These are phyloP conservation scores for Liquidambar formosana DNA, from an alignment of 164 flowering plant genomes.

Conservation along the genomic window DNA sequence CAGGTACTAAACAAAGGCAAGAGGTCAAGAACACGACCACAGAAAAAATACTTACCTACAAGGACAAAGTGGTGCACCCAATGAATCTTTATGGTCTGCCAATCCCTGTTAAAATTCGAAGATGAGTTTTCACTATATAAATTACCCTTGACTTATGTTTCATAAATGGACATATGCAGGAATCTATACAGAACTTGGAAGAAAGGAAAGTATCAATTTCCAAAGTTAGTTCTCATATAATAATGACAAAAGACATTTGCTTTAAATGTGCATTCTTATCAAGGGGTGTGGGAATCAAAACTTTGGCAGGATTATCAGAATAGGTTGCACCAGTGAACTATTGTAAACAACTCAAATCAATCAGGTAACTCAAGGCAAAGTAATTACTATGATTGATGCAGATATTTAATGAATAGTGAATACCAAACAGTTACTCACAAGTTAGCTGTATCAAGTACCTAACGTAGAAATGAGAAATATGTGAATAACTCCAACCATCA, in stretches of 20 bases:
- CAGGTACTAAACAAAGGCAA: background rate
- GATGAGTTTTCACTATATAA: background rate
- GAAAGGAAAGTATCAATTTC: background rate
- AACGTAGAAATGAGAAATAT: background rate
- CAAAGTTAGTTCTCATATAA: no score
- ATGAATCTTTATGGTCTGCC: conserved; percentile 92
- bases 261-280: background rate
- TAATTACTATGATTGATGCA: no score
- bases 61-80: conserved; percentile 99
- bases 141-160: background rate
- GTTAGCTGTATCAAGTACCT: background rate
- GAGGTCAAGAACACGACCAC: background rate
- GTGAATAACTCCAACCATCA: background rate
- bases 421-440: no score
- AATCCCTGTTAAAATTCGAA: conserved; percentile 53
- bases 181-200: no score
- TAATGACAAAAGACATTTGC: no score
- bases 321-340: no score
- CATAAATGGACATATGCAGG: background rate
- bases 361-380: no score
- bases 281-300: conserved; percentile 1
- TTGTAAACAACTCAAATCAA: no score
- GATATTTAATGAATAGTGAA: no score
- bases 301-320: background rate
- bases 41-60: conserved; percentile 59